Evolutionary conservation across 768 basidiomycete genomes (phyloP).

Genomic region (Gloeopeniophorella convolvens): DNA sequence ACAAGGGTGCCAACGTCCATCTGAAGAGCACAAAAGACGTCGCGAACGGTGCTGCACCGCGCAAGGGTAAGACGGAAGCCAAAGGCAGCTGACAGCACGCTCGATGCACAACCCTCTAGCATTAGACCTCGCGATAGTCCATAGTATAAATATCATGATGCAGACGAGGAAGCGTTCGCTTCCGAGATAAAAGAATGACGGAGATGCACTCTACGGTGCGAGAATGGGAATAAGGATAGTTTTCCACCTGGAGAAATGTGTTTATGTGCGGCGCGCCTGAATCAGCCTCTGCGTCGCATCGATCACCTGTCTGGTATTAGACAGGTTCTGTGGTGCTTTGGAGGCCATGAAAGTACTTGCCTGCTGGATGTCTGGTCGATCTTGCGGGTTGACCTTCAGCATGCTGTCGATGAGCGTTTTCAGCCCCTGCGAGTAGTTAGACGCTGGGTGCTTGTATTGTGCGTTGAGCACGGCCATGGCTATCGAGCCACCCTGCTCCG

Average conservation of each 20-base stretch:
- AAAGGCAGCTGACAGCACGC: too few relatives aligned
- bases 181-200: too few relatives aligned
- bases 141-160: background rate
- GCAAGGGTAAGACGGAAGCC: too few relatives aligned
- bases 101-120: too few relatives aligned
- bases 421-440: slow-evolving; percentile 81
- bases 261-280: background rate
- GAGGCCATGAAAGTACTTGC: too few relatives aligned
- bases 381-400: slow-evolving; percentile 75
- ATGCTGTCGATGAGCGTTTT: slow-evolving; percentile 77
- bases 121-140: too few relatives aligned
- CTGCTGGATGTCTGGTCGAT: slow-evolving; percentile 82
- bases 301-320: slow-evolving; percentile 58
- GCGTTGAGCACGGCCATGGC: slow-evolving; percentile 97
- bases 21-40: background rate
- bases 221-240: background rate
- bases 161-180: too few relatives aligned
- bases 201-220: too few relatives aligned
- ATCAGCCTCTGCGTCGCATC: slow-evolving; percentile 32
- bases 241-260: background rate
- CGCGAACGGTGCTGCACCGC: too few relatives aligned
- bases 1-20: background rate
- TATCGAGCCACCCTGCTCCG: slow-evolving; percentile 92
- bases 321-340: too few relatives aligned
- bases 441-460: slow-evolving; percentile 83